Conservation (phyloP, 176 grass and related monocot genomes). For the Hsuehochloa calcarea region DNA sequence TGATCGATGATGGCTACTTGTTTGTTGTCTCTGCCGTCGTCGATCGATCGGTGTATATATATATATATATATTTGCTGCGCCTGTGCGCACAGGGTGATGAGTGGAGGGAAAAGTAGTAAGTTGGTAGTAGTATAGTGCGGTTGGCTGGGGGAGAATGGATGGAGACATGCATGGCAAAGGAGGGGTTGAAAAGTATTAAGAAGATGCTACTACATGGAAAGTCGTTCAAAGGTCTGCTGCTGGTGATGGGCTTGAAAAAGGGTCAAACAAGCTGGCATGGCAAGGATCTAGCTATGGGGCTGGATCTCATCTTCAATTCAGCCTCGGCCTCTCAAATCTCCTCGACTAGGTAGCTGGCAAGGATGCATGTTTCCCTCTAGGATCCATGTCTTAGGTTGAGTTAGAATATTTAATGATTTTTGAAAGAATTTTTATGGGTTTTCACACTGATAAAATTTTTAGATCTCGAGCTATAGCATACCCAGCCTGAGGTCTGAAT, state of each 20-base stretch:
- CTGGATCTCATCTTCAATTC: neutral
- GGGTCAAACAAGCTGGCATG: constrained; percentile 37
- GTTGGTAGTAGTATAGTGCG: neutral
- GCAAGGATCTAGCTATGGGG: too few relatives aligned
- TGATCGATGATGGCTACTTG: neutral
- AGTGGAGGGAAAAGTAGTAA: constrained; percentile 45
- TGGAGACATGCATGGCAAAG: neutral
- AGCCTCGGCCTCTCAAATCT: neutral
- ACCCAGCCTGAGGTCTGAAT: too few relatives aligned
- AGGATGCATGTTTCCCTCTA: too few relatives aligned
- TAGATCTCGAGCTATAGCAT: too few relatives aligned
- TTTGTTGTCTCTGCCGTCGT: constrained; percentile 1
- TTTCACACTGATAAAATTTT: too few relatives aligned
- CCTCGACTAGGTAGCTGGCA: too few relatives aligned
- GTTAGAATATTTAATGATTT: too few relatives aligned
- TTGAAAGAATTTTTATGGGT: too few relatives aligned
- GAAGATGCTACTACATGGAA: neutral
- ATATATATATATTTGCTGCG: neutral
- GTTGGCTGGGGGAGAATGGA: constrained; percentile 28
- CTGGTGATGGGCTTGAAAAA: constrained; percentile 9
- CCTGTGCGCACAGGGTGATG: neutral
- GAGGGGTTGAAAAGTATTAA: constrained; percentile 22
- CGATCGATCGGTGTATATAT: neutral
- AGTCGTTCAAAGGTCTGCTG: constrained; percentile 30
- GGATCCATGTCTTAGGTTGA: too few relatives aligned